A percentile compares a stretch with the other conserved stretches of the same genome.
phyloP scores from a whole-genome alignment of 2,329 filamentous ascomycete species.

The Clonostachys sp. region DNA sequence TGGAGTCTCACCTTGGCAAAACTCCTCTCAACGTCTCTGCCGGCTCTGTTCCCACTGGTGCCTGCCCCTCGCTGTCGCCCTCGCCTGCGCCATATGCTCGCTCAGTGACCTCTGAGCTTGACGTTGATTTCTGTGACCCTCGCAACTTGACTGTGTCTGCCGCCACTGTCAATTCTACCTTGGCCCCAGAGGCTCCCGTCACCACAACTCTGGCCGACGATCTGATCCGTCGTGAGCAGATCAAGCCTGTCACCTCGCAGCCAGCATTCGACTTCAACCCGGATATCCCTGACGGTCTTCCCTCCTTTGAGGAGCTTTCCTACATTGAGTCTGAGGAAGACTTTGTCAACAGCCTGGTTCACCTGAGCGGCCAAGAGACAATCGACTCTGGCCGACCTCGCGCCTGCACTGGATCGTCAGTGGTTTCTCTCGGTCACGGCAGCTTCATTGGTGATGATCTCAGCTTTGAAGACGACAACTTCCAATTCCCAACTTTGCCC shows the following conservation, averaged over 20 bases:
- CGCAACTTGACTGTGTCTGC: conserved; percentile 75
- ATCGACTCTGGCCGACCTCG: conserved; percentile 66
- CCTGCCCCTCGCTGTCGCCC: conserved; percentile 81
- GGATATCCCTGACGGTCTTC: conserved; percentile 53
- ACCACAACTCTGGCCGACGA: conserved; percentile 60
- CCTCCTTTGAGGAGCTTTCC: conserved; percentile 78
- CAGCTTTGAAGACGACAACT: conserved; percentile 66
- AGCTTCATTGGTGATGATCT: conserved; percentile 73
- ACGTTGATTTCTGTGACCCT: conserved; percentile 87
- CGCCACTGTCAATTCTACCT: conserved; percentile 39
- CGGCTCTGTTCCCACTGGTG: conserved; percentile 70
- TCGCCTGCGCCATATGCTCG: conserved; percentile 77
- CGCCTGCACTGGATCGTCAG: conserved; percentile 64
- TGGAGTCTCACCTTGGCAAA: conserved; percentile 38
- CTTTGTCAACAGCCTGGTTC: conserved; percentile 66
- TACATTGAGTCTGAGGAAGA: conserved; percentile 91
- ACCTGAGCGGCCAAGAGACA: conserved; percentile 44
- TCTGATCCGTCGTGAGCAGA: conserved; percentile 27
- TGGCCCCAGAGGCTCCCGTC: conserved; percentile 60
- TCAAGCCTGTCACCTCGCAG: conserved; percentile 31
- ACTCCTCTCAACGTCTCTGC: conserved; percentile 56
- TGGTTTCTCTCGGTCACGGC: conserved; percentile 67
- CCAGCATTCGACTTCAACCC: conserved; percentile 46
- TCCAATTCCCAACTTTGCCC: conserved; percentile 57
- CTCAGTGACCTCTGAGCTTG: conserved; percentile 63